Evolutionary conservation across 306 rosid genomes (phyloP), one percentile per base, ranked within the genome.

Genomic region (Gastrolobium villosum): DNA sequence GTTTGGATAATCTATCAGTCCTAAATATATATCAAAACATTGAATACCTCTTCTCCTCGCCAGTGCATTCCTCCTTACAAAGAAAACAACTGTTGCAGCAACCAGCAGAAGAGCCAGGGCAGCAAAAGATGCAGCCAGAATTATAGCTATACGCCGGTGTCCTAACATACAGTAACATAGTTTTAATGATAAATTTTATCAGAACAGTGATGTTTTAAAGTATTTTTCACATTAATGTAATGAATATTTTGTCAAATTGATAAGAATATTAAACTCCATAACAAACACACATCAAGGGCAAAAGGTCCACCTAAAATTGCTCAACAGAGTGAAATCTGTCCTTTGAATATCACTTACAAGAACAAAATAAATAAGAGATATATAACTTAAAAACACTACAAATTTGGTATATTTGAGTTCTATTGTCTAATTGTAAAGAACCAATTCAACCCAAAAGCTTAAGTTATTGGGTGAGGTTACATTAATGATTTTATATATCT

Each of bases 41-140:
- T 10, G 34, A 59, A 59, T 78, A 90, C 94, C 94, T 88, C 74
- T 82, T 72, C 82, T 84, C 60, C 65, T 87, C 81, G 63, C 78
- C 80, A 80, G 14, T 5, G 76, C 39, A 30, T 74, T 86, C 86
- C 81, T 89, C 83, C 89, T 83, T 61, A 15, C 35, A 79, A 78
- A 85, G 88, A 88, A 89, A 78, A 68, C 66, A 69, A 79, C 45
- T 4, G 86, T 74, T 7, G 83, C 84, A 44, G 63, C 62, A 53
- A 81, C 64, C 64, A 92, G 70, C 35, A 81, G 45, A 80, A 82
- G 44, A 85, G 94, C 93, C 76, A 84, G 48, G 7, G 72, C 89
- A 34, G 89, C 84, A 40, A 14, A 78, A 28, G 81, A 49, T 10
- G 81, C 79, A 35, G 91, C 80, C 82, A 87, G 65, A 55, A 78